Conservation (phyloP, 345 rosid genomes). For the Garcia nutans region DNA sequence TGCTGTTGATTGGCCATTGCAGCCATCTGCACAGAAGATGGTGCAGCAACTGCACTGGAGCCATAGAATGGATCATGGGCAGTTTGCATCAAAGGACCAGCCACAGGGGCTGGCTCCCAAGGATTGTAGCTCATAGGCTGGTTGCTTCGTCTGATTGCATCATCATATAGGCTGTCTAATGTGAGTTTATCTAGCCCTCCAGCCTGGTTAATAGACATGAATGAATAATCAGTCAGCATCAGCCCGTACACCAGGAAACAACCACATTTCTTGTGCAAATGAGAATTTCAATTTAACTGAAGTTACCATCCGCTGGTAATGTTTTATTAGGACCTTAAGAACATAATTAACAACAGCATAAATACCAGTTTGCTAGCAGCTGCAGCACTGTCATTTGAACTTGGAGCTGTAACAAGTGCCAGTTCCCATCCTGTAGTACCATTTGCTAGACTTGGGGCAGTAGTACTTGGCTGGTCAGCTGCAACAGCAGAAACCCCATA, state of each 20-base stretch:
- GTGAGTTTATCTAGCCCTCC: constrained; percentile 96
- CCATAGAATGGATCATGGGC: constrained; percentile 60
- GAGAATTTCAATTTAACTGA: not conserved
- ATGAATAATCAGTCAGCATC: constrained; percentile 5
- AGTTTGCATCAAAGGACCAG: constrained; percentile 55
- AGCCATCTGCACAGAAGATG: constrained; percentile 66
- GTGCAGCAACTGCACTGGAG: constrained; percentile 52
- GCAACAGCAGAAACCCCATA: constrained; percentile 32
- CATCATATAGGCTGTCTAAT: constrained; percentile 91
- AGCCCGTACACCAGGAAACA: not conserved
- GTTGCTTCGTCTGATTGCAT: constrained; percentile 79
- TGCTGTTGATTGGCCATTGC: constrained; percentile 72
- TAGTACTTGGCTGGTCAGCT: constrained; percentile 58
- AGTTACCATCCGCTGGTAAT: constrained; percentile 1
- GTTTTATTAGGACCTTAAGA: not conserved
- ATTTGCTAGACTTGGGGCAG: constrained; percentile 42
- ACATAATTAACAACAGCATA: constrained; percentile 7
- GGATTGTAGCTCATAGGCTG: constrained; percentile 79
- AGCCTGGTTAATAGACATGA: constrained; percentile 44
- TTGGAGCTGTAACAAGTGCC: constrained; percentile 89
- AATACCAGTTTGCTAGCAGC: constrained; percentile 78
- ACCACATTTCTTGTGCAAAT: not conserved
- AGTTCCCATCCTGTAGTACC: constrained; percentile 86
- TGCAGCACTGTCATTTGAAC: constrained; percentile 68
- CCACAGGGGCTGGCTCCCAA: constrained; percentile 61